Evolutionary conservation across 2,329 filamentous ascomycete genomes (phyloP).

Genomic region (Exophiala bonariae): DNA sequence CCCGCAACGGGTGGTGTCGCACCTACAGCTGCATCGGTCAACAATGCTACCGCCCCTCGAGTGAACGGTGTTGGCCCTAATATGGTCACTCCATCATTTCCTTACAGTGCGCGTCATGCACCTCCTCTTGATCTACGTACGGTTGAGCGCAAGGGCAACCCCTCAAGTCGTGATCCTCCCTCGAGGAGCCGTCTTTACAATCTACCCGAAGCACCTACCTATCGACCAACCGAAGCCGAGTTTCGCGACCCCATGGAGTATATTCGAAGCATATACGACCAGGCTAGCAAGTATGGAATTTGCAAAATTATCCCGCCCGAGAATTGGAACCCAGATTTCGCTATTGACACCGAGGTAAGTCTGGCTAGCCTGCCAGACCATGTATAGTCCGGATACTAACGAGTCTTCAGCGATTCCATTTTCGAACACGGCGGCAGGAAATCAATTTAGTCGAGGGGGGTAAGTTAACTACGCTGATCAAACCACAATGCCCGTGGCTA

Average conservation of each 20-base stretch:
- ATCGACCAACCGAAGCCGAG: constrained; percentile 85
- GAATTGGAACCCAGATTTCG: constrained; percentile 90
- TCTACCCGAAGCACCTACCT: constrained; percentile 86
- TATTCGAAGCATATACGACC: constrained; percentile 84
- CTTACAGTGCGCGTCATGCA: constrained; percentile 64
- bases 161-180: constrained; percentile 71
- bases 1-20: constrained; percentile 39
- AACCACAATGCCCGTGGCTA: too few species aligned
- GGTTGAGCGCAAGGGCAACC: constrained; percentile 86
- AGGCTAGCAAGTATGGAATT: constrained; percentile 84
- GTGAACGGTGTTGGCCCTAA: constrained; percentile 44
- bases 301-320: constrained; percentile 95
- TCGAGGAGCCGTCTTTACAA: constrained; percentile 80
- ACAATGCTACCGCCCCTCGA: constrained; percentile 33
- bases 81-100: constrained; percentile 50
- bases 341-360: constrained; percentile 91
- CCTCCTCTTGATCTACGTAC: constrained; percentile 78
- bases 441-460: constrained; percentile 98
- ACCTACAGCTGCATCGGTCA: constrained; percentile 21
- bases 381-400: constrained; percentile 5
- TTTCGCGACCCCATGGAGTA: constrained; percentile 94
- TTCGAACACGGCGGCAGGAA: constrained; percentile 92
- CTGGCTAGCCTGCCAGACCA: background rate
- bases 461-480: constrained; percentile 47
- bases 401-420: constrained; percentile 80